These are phyloP conservation scores for Pyrenopolyporus hunteri DNA, from an alignment of 495 filamentous ascomycete species.

Conservation along the genomic window DNA sequence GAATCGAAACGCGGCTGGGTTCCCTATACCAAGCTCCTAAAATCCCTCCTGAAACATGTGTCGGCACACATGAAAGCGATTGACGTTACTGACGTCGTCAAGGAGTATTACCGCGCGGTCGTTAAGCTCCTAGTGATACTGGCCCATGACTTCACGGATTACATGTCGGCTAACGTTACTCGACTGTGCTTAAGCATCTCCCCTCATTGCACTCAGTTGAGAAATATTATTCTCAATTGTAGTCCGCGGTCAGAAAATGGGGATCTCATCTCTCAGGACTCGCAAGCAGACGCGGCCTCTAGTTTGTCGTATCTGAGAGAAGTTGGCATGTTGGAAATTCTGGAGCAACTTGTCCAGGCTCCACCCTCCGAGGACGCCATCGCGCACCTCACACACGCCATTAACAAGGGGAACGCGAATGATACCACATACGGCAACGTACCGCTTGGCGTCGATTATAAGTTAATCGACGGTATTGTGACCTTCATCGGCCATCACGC, in stretches of 20 bases:
- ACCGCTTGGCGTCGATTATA: slow-evolving; percentile 69
- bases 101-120: slow-evolving; percentile 82
- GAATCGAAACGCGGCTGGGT: slow-evolving; percentile 75
- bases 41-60: slow-evolving; percentile 73
- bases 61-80: slow-evolving; percentile 79
- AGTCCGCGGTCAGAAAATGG: slow-evolving; percentile 77
- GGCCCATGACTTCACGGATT: slow-evolving; percentile 94
- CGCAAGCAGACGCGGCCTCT: slow-evolving; percentile 35
- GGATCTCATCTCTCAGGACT: slow-evolving; percentile 52
- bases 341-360: slow-evolving; percentile 69
- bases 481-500: slow-evolving; percentile 80
- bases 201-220: slow-evolving; percentile 82
- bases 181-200: slow-evolving; percentile 86
- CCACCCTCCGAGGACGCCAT: slow-evolving; percentile 70
- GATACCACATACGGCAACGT: slow-evolving; percentile 67
- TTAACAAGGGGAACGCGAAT: slow-evolving; percentile 59
- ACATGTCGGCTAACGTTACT: slow-evolving; percentile 84
- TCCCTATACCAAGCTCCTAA: slow-evolving; percentile 74
- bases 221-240: slow-evolving; percentile 86
- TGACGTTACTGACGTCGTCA: slow-evolving; percentile 70
- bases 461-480: slow-evolving; percentile 79
- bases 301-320: slow-evolving; percentile 57
- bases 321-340: slow-evolving; percentile 67
- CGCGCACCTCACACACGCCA: slow-evolving; percentile 70
- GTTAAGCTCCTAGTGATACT: slow-evolving; percentile 83